These are phyloP conservation scores for Aspergillus leporis DNA, from an alignment of 495 filamentous ascomycete genomes.

Conservation along the genomic window DNA sequence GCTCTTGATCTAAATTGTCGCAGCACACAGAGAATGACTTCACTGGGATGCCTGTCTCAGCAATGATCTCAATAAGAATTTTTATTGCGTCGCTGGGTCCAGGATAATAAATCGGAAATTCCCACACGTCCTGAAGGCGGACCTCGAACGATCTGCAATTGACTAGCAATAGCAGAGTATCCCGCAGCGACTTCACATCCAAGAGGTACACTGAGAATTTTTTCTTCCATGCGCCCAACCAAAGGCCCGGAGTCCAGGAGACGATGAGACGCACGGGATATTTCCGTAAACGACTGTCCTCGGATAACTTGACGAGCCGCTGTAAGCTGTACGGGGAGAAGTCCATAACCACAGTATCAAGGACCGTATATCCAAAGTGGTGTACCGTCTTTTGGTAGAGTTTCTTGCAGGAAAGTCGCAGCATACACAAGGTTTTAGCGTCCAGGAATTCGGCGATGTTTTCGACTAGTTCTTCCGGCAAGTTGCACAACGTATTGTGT, in stretches of 20 bases:
- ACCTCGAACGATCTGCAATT: background rate
- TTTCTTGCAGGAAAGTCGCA: background rate
- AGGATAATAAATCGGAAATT: background rate
- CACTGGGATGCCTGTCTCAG: background rate
- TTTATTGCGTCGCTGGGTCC: background rate
- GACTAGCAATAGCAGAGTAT: background rate
- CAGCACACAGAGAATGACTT: background rate
- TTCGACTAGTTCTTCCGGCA: background rate
- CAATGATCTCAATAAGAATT: background rate
- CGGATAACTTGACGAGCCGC: background rate
- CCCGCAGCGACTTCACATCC: background rate
- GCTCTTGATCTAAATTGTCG: background rate
- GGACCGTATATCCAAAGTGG: background rate
- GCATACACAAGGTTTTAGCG: background rate
- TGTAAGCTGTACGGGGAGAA: background rate
- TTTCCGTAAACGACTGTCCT: background rate
- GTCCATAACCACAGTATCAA: background rate
- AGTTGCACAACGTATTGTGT: background rate
- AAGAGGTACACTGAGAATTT: background rate
- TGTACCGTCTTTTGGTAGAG: background rate
- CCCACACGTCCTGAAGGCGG: background rate
- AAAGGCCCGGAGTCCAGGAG: background rate
- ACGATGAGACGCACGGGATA: background rate
- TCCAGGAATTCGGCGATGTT: background rate
- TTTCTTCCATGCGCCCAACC: background rate